phyloP scores from a whole-genome alignment of 225 moss, liverwort and hornwort species.

The Lunularia cruciata region DNA sequence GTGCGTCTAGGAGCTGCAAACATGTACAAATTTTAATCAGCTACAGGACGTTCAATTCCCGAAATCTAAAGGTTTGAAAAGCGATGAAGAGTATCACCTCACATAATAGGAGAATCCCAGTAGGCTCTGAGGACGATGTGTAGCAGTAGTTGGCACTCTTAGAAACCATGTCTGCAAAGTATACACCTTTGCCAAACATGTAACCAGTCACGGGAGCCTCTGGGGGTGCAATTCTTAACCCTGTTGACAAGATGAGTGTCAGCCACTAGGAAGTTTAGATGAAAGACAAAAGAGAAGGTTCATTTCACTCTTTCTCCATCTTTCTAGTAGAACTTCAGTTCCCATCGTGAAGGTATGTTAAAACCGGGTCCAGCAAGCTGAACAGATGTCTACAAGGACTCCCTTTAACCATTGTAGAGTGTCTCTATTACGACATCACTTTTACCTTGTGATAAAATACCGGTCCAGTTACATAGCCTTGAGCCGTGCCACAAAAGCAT shows the following conservation, averaged over 20 bases:
- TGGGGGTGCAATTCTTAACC: constrained; percentile 94
- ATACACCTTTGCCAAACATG: constrained; percentile 99
- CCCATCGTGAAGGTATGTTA: too few species aligned
- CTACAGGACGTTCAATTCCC: too few species aligned
- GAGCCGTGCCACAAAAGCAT: constrained; percentile 99
- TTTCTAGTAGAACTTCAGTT: too few species aligned
- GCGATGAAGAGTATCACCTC: constrained; percentile 54
- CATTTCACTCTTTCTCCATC: background rate
- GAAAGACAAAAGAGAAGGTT: background rate
- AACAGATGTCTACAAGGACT: background rate
- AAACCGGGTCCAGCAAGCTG: too few species aligned
- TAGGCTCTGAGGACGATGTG: constrained; percentile 30
- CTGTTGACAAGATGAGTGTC: constrained; percentile 42
- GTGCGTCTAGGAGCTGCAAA: too few species aligned
- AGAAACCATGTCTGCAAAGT: constrained; percentile 96
- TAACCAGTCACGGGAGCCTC: constrained; percentile 89
- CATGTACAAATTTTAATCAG: too few species aligned
- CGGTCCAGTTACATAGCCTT: constrained; percentile 91
- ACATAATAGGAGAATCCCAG: constrained; percentile 77
- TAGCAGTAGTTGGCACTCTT: constrained; percentile 96
- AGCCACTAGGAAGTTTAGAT: background rate
- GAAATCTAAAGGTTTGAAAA: too few species aligned
- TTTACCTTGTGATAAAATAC: constrained; percentile 91
- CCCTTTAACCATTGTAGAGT: too few species aligned
- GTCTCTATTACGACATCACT: too few species aligned